Percentiles rank a stretch among this genome's conserved stretches.
phyloP scores from a whole-genome alignment of 345 rosid genomes.

The Eucalyptus grandis region DNA sequence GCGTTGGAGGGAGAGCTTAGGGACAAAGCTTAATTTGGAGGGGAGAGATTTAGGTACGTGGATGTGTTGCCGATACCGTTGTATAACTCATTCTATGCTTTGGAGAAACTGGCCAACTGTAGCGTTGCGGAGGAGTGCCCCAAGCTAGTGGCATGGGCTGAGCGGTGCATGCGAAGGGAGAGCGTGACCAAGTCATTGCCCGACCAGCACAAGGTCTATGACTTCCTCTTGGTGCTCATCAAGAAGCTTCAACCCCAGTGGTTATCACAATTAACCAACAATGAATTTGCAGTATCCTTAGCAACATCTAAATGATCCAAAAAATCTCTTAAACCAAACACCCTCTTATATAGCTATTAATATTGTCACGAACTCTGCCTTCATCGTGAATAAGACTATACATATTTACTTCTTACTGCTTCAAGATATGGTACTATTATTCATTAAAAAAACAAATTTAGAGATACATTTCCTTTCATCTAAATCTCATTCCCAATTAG shows the following conservation, averaged over 20 bases:
- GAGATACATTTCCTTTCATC: too few species aligned
- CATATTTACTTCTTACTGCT: too few species aligned
- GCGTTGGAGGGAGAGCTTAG: background rate
- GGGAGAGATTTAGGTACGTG: background rate
- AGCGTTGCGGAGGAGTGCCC: background rate
- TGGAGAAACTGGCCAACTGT: background rate
- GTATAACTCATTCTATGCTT: background rate
- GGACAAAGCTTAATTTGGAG: background rate
- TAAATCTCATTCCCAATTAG: too few species aligned
- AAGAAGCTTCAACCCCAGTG: background rate
- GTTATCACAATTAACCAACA: too few species aligned
- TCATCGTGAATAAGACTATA: too few species aligned
- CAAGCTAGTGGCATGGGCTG: background rate
- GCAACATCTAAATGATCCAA: accelerated
- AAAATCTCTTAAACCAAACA: too few species aligned
- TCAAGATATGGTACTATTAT: too few species aligned
- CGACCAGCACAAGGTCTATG: background rate
- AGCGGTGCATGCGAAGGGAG: background rate
- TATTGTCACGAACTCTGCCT: too few species aligned
- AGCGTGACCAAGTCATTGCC: background rate
- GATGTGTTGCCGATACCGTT: background rate
- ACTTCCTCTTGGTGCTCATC: background rate
- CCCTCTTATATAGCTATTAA: too few species aligned
- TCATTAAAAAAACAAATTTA: too few species aligned
- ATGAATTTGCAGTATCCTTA: too few species aligned